These are phyloP conservation scores for Dissophora globulifera DNA, from an alignment of 192 early-diverging fungal species.

Conservation along the genomic window DNA sequence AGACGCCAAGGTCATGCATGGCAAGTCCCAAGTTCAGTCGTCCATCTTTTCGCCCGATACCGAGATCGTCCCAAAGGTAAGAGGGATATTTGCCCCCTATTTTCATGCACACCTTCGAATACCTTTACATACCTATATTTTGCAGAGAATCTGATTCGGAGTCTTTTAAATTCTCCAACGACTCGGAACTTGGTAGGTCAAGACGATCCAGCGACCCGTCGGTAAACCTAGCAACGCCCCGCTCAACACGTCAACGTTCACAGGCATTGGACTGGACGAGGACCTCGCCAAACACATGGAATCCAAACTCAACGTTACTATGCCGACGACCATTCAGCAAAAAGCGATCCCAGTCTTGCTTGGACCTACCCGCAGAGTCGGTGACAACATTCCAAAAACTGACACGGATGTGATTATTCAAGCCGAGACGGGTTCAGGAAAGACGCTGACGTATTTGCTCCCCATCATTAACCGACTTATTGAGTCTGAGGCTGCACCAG, in stretches of 20 bases:
- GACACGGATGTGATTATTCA: conserved; percentile 90
- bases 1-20: conserved; percentile 55
- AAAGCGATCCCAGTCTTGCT: conserved; percentile 83
- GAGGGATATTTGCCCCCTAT: too few relatives aligned
- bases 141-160: too few relatives aligned
- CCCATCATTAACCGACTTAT: conserved; percentile 94
- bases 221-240: conserved; percentile 63
- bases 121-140: too few relatives aligned
- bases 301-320: conserved; percentile 76
- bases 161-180: too few relatives aligned
- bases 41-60: conserved; percentile 87
- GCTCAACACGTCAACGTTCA: conserved; percentile 69
- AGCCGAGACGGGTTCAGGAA: conserved; percentile 97
- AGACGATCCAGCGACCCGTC: conserved; percentile 37
- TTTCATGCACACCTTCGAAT: too few relatives aligned
- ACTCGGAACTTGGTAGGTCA: conserved; percentile 19
- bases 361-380: conserved; percentile 57
- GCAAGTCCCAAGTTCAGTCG: conserved; percentile 77
- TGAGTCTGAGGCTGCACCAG: conserved; percentile 55
- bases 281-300: conserved; percentile 76
- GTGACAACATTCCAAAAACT: conserved; percentile 45
- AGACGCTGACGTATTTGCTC: conserved; percentile 93
- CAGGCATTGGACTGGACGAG: conserved; percentile 78
- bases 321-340: conserved; percentile 91
- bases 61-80: conserved; percentile 56